Evolutionary conservation across 164 flowering plant species (phyloP).

Genomic region (Tetrastigma voinierianum): DNA sequence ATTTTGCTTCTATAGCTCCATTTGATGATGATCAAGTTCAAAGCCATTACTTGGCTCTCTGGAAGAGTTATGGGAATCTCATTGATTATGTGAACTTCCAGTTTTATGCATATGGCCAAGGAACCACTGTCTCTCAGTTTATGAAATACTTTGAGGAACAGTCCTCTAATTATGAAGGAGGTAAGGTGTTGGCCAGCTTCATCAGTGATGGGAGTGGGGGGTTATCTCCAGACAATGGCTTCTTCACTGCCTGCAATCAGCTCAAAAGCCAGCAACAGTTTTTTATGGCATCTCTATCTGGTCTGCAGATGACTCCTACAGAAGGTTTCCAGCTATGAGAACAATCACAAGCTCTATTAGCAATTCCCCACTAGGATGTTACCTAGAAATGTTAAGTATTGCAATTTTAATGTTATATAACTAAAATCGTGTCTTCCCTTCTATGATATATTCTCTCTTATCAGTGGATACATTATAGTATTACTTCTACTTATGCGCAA

Average conservation of each 20-base stretch:
- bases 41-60: slow-evolving; percentile 44
- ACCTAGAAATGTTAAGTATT: neutral
- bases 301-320: slow-evolving; percentile 61
- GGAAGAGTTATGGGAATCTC: slow-evolving; percentile 37
- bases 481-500: neutral
- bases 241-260: slow-evolving; percentile 47
- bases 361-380: slow-evolving; percentile 13
- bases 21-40: slow-evolving; percentile 44
- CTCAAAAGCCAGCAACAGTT: slow-evolving; percentile 33
- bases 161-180: slow-evolving; percentile 39
- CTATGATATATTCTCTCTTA: too few species aligned
- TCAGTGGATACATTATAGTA: neutral
- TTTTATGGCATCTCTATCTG: slow-evolving; percentile 54
- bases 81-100: slow-evolving; percentile 66
- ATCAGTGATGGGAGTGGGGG: slow-evolving; percentile 46
- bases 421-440: too few species aligned
- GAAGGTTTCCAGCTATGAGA: slow-evolving; percentile 44
- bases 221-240: slow-evolving; percentile 40
- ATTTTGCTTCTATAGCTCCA: slow-evolving; percentile 54
- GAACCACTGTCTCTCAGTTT: slow-evolving; percentile 48
- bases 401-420: too few species aligned
- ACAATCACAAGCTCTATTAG: slow-evolving; percentile 40
- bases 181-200: slow-evolving; percentile 46
- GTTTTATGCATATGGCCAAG: slow-evolving; percentile 51
- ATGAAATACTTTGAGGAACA: slow-evolving; percentile 34